phyloP scores from a whole-genome alignment of 2,329 filamentous ascomycete species.

The Pseudocercospora pini-densiflorae region DNA sequence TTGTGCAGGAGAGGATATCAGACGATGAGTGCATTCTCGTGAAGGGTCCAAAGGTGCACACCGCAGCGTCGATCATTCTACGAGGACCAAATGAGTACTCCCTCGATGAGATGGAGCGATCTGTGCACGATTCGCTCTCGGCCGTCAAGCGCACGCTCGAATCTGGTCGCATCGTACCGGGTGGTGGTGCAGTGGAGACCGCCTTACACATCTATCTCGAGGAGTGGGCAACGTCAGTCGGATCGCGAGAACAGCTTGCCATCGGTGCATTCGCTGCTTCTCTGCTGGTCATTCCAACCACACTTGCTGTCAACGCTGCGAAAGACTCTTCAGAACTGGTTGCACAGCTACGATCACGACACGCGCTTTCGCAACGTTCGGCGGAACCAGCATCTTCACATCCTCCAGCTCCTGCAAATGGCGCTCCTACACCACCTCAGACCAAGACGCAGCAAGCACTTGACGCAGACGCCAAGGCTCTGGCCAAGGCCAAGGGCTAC shows the following conservation, averaged over 20 bases:
- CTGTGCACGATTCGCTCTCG: conserved; percentile 93
- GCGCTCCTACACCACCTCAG: conserved; percentile 29
- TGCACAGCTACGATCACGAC: conserved; percentile 90
- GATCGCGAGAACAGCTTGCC: conserved; percentile 94
- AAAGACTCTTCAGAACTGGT: conserved; percentile 96
- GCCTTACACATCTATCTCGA: conserved; percentile 98
- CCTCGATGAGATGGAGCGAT: conserved; percentile 99
- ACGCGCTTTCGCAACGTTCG: conserved; percentile 91
- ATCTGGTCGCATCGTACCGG: conserved; percentile 94
- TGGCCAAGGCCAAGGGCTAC: conserved; percentile 94
- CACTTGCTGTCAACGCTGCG: conserved; percentile 92
- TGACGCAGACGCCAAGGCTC: conserved; percentile 77
- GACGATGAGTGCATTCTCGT: conserved; percentile 98
- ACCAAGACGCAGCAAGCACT: conserved; percentile 32
- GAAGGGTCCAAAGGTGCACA: conserved; percentile 93
- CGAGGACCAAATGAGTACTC: conserved; percentile 95
- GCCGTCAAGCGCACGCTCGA: conserved; percentile 97
- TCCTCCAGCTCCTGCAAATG: conserved; percentile 26
- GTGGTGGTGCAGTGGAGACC: conserved; percentile 97
- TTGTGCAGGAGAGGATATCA: conserved; percentile 97
- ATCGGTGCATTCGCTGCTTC: conserved; percentile 97
- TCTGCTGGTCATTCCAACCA: conserved; percentile 93
- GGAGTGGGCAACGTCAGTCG: conserved; percentile 95
- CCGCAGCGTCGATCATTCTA: conserved; percentile 93
- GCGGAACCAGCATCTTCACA: conserved; percentile 70